A percentile compares a stretch with the other conserved stretches of the same genome.
phyloP scores from a whole-genome alignment of 1,284 basidiomycete genomes.

The Puccinia triticina region DNA sequence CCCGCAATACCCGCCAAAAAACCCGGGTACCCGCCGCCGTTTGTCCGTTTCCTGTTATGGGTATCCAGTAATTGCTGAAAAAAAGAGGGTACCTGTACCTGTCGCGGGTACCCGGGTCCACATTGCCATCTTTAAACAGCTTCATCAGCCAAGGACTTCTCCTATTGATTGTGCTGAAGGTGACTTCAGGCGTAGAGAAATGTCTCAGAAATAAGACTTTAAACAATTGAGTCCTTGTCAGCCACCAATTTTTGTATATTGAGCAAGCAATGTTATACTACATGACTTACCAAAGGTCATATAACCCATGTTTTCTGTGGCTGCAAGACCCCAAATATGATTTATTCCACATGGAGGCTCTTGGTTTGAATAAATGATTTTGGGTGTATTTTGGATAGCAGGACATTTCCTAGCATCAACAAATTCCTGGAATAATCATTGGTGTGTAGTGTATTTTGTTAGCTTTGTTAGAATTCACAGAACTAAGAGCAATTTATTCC shows the following conservation, averaged over 20 bases:
- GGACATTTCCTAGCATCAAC: slow-evolving; percentile 93
- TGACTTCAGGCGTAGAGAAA: slow-evolving; percentile 75
- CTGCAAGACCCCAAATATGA: slow-evolving; percentile 76
- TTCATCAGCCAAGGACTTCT: too few relatives aligned
- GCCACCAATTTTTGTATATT: background rate
- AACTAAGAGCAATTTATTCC: too few relatives aligned
- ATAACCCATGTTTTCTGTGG: slow-evolving; percentile 90
- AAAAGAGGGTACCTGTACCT: too few relatives aligned
- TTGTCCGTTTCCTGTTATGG: too few relatives aligned
- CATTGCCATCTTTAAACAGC: too few relatives aligned
- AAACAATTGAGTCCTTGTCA: background rate
- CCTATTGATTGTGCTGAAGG: slow-evolving; percentile 82
- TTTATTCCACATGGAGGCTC: slow-evolving; percentile 96
- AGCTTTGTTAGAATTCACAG: too few relatives aligned
- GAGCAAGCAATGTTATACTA: background rate
- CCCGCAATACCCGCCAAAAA: too few relatives aligned
- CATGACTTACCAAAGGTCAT: slow-evolving; percentile 77
- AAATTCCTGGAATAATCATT: slow-evolving; percentile 73
- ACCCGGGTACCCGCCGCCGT: too few relatives aligned
- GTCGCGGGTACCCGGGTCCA: too few relatives aligned
- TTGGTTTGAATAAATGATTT: slow-evolving; percentile 94
- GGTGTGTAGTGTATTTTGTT: background rate
- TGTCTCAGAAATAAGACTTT: slow-evolving; percentile 92
- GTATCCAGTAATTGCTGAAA: too few relatives aligned
- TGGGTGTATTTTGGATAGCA: slow-evolving; percentile 92